Percentiles rank a stretch among this genome's conserved stretches.
Conservation (phyloP, 2,329 filamentous ascomycete species). For the Penicillium occitanis region DNA sequence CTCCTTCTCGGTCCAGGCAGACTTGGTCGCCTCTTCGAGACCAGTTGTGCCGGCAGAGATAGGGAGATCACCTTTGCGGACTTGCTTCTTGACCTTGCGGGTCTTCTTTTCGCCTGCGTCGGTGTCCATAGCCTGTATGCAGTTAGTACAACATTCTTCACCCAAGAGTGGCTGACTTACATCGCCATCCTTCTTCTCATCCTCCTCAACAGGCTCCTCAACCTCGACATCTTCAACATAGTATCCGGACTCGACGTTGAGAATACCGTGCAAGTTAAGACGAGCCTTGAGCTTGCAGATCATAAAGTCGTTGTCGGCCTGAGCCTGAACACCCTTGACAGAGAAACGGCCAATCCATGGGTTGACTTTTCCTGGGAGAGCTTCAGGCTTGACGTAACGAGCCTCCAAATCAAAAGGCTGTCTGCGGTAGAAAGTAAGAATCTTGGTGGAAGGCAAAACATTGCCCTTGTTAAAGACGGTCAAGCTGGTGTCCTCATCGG, state of each 20-base stretch:
- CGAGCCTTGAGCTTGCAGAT: constrained; percentile 99
- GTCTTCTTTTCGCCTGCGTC: constrained; percentile 77
- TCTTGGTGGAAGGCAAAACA: constrained; percentile 96
- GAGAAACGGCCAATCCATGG: constrained; percentile 98
- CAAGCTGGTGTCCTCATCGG: constrained; percentile 94
- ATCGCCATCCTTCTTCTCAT: constrained; percentile 63
- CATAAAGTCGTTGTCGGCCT: constrained; percentile 96
- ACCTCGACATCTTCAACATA: constrained; percentile 97
- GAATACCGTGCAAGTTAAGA: constrained; percentile 90
- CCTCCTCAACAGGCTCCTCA: constrained; percentile 79
- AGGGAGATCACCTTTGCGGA: constrained; percentile 92
- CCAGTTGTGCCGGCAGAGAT: constrained; percentile 80
- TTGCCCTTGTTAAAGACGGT: constrained; percentile 98
- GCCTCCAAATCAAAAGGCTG: constrained; percentile 96
- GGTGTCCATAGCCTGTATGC: constrained; percentile 76
- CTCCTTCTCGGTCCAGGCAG: constrained; percentile 75
- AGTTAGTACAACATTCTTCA: constrained; percentile 24
- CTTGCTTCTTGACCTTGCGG: constrained; percentile 98
- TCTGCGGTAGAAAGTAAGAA: constrained; percentile 98
- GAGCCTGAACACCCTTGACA: constrained; percentile 94
- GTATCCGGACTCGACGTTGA: constrained; percentile 96
- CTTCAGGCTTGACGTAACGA: constrained; percentile 82
- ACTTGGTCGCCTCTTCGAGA: constrained; percentile 68
- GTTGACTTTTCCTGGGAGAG: constrained; percentile 82
- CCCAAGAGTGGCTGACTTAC: constrained; percentile 34